phyloP scores from a whole-genome alignment of 441 rosid species.

The Pelargonium myrrhifolium region DNA sequence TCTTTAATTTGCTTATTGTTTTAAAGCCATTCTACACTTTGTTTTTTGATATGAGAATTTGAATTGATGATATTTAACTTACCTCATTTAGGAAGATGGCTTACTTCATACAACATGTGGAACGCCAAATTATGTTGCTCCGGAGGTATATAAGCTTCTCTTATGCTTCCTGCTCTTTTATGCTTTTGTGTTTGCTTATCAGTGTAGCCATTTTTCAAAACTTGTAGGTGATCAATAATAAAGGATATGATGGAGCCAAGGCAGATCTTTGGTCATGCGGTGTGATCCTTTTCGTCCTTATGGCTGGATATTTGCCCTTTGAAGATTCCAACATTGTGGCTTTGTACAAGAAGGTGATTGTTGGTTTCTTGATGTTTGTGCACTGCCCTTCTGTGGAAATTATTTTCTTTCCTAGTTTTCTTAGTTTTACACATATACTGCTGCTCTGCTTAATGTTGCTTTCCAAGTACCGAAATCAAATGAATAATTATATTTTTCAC shows the following conservation, averaged over 20 bases:
- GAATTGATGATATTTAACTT: conserved; percentile 17
- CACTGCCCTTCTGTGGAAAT: too few species aligned
- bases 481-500: too few species aligned
- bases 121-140: conserved; percentile 99
- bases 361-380: conserved; percentile 12
- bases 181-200: conserved; percentile 12
- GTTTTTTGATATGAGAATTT: neutral
- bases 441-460: too few species aligned
- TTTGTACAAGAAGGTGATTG: conserved; percentile 72
- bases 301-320: conserved; percentile 97
- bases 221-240: conserved; percentile 79
- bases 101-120: conserved; percentile 98
- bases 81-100: conserved; percentile 73
- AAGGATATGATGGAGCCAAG: conserved; percentile 97
- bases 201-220: conserved; percentile 11
- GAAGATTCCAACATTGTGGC: conserved; percentile 83
- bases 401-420: too few species aligned
- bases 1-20: neutral
- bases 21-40: conserved; percentile 1
- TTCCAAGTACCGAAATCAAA: too few species aligned
- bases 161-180: neutral
- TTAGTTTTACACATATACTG: too few species aligned
- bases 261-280: conserved; percentile 99
- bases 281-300: conserved; percentile 87
- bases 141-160: conserved; percentile 56